These are phyloP conservation scores for Acer yangbiense DNA, from an alignment of 345 rosid genomes.

Conservation along the genomic window DNA sequence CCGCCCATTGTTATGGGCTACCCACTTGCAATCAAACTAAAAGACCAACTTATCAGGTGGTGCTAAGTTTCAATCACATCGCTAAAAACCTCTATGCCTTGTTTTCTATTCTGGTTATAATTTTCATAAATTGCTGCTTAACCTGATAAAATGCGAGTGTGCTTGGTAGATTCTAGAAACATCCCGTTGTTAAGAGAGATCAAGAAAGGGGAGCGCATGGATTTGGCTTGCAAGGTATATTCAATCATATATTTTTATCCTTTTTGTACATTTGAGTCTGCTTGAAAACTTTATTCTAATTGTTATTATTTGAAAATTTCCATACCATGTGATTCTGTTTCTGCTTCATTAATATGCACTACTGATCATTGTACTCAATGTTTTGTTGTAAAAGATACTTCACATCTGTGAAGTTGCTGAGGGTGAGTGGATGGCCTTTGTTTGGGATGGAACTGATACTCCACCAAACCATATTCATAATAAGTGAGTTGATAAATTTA, in stretches of 20 bases:
- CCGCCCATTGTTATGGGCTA: neutral
- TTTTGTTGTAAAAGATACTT: conserved; percentile 52
- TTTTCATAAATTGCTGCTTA: neutral
- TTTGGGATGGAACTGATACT: conserved; percentile 93
- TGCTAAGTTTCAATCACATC: neutral
- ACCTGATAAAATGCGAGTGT: conserved; percentile 4
- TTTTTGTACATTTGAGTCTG: neutral
- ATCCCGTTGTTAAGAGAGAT: conserved; percentile 61
- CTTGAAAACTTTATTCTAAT: neutral
- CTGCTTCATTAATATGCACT: neutral
- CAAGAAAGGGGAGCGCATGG: conserved; percentile 43
- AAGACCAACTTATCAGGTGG: neutral
- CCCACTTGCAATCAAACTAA: neutral
- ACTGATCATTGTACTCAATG: conserved; percentile 14
- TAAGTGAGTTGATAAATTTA: conserved; percentile 47
- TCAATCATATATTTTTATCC: neutral
- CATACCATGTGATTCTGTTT: neutral
- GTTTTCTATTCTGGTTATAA: neutral
- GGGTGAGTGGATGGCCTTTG: conserved; percentile 42
- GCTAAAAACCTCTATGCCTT: neutral
- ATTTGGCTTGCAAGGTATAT: conserved; percentile 64
- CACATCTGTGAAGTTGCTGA: conserved; percentile 45
- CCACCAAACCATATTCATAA: conserved; percentile 44
- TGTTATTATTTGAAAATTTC: neutral
- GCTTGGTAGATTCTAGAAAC: conserved; percentile 34